Evolutionary conservation across 805 yeast species (phyloP).

Genomic region (Candida nemodendra): DNA sequence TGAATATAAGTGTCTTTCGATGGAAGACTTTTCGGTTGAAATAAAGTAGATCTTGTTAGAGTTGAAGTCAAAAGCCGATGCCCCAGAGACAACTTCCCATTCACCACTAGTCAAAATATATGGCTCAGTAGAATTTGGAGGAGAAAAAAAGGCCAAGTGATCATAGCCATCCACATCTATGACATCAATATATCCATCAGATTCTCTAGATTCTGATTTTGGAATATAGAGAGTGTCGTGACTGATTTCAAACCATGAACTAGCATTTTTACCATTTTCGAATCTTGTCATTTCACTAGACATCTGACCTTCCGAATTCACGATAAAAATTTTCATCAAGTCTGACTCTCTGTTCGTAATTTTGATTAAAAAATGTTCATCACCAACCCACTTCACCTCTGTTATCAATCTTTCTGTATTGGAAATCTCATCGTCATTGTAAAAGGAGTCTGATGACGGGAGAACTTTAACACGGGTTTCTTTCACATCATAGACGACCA

Average conservation of each 20-base stretch:
- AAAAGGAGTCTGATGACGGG: conserved; percentile 36
- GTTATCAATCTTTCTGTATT: conserved; percentile 52
- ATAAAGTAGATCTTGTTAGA: conserved; percentile 59
- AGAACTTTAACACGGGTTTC: conserved; percentile 23
- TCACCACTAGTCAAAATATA: conserved; percentile 65
- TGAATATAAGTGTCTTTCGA: conserved; percentile 80
- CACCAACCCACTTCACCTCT: conserved; percentile 72
- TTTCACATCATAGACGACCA: conserved; percentile 44
- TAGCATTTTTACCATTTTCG: conserved; percentile 43
- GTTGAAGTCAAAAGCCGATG: conserved; percentile 57
- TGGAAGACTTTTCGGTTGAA: conserved; percentile 74
- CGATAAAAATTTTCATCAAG: conserved; percentile 52
- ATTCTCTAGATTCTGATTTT: conserved; percentile 42
- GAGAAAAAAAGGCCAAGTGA: conserved; percentile 84
- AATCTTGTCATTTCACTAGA: conserved; percentile 44
- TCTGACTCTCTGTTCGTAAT: conserved; percentile 68
- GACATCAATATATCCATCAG: conserved; percentile 81
- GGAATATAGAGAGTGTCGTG: conserved; percentile 63
- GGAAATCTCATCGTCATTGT: conserved; percentile 40
- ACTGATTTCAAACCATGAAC: conserved; percentile 77
- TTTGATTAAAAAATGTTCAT: conserved; percentile 48
- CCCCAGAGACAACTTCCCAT: conserved; percentile 89
- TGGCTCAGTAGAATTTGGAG: conserved; percentile 58
- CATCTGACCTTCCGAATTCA: conserved; percentile 41
- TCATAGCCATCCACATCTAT: conserved; percentile 57